A percentile compares a stretch with the other conserved stretches of the same genome.
Conservation (phyloP, 1,284 basidiomycete genomes). For the Fomitopsis betulina region DNA sequence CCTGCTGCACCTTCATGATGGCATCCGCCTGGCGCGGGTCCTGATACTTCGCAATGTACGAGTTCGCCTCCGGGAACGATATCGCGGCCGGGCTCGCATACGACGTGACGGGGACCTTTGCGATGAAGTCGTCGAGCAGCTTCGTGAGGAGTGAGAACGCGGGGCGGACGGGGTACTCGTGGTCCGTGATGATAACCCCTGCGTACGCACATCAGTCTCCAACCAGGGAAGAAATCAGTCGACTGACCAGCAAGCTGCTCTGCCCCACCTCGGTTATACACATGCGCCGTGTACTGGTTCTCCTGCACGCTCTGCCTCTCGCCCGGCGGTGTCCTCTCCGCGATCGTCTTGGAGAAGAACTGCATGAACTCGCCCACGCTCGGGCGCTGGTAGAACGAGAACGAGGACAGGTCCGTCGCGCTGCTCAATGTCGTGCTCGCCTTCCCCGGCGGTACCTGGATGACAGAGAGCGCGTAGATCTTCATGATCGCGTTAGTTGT, state of each 20-base stretch:
- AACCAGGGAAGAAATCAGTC: not conserved
- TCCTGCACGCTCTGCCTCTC: constrained; percentile 94
- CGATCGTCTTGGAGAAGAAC: constrained; percentile 92
- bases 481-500: constrained; percentile 46
- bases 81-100: constrained; percentile 61
- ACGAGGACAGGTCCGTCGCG: constrained; percentile 85
- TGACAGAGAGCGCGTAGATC: constrained; percentile 63
- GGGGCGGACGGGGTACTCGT: constrained; percentile 95
- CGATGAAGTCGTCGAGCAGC: constrained; percentile 88
- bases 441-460: constrained; percentile 52
- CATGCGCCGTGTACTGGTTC: constrained; percentile 92
- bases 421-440: constrained; percentile 64
- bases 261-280: constrained; percentile 80
- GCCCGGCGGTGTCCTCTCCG: constrained; percentile 83
- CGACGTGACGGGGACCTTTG: constrained; percentile 71
- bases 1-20: constrained; percentile 98
- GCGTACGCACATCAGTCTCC: constrained; percentile 3
- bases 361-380: constrained; percentile 85
- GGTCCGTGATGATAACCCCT: constrained; percentile 93
- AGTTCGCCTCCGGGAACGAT: constrained; percentile 69
- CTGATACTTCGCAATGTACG: constrained; percentile 92
- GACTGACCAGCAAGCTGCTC: constrained; percentile 75
- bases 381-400: constrained; percentile 91
- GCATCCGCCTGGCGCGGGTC: constrained; percentile 97
- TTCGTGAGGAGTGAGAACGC: constrained; percentile 96